phyloP scores from a whole-genome alignment of 1,284 basidiomycete species.

The Ustilago curta region DNA sequence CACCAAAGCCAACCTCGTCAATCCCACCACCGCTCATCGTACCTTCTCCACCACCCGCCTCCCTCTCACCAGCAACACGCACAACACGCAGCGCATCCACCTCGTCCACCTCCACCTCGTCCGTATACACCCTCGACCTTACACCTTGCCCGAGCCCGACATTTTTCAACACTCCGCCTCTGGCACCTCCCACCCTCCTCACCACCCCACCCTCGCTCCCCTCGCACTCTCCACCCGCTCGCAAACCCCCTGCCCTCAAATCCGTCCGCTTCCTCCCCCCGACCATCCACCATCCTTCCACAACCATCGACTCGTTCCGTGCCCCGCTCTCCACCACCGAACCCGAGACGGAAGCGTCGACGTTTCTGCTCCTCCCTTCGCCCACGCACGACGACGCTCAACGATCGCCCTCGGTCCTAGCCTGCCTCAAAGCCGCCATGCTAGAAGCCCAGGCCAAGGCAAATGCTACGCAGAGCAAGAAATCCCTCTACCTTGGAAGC shows the following conservation, averaged over 20 bases:
- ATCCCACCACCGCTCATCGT: neutral
- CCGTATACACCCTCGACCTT: conserved; percentile 13
- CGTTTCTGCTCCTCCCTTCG: conserved; percentile 11
- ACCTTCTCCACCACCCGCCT: neutral
- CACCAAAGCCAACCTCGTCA: neutral
- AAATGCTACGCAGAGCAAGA: conserved; percentile 6
- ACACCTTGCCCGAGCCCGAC: conserved; percentile 2
- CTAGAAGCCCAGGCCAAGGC: conserved; percentile 42
- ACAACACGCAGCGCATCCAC: conserved; percentile 1
- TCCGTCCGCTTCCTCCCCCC: conserved; percentile 23
- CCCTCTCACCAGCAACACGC: neutral
- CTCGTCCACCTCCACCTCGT: conserved; percentile 6
- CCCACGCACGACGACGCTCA: conserved; percentile 12
- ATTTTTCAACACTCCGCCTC: neutral
- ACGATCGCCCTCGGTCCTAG: conserved; percentile 26
- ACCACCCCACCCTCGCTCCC: neutral
- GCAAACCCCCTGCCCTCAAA: conserved; percentile 10
- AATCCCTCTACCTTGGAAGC: conserved; percentile 40
- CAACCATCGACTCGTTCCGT: conserved; percentile 9
- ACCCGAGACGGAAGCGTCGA: neutral
- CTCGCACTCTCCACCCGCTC: neutral
- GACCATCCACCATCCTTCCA: neutral
- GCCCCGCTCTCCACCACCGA: neutral
- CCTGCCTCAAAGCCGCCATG: conserved; percentile 37
- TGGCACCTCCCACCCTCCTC: neutral